Evolutionary conservation across 768 basidiomycete species (phyloP).

Genomic region (Termitomyces bulborhizus): DNA sequence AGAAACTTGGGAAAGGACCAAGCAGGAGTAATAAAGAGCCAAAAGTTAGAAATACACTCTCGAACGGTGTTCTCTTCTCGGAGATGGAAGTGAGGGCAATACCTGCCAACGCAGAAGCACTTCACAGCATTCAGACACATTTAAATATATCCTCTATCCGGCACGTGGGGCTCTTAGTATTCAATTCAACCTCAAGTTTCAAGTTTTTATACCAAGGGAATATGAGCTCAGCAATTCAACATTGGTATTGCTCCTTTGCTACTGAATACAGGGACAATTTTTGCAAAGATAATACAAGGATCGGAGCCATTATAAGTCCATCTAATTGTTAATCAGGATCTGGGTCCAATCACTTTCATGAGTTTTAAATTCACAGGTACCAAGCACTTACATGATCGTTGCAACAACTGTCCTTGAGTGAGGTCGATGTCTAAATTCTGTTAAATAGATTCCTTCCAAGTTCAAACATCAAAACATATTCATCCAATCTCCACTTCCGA

Average conservation of each 20-base stretch:
- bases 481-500: not conserved
- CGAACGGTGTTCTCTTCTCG: not conserved
- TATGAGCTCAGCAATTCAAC: too few relatives aligned
- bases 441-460: conserved; percentile 72
- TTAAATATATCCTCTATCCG: not conserved
- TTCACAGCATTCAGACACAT: not conserved
- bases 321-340: not conserved
- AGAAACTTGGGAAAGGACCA: not conserved
- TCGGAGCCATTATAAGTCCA: too few relatives aligned
- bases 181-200: too few relatives aligned
- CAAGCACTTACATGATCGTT: conserved; percentile 62
- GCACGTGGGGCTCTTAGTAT: not conserved
- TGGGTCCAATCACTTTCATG: not conserved
- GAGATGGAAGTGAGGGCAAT: not conserved
- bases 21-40: not conserved
- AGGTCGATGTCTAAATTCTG: conserved; percentile 69
- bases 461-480: not conserved
- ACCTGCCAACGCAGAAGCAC: not conserved
- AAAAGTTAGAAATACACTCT: not conserved
- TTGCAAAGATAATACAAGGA: not conserved
- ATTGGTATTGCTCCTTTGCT: too few relatives aligned
- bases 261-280: not conserved
- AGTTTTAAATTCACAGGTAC: not conserved
- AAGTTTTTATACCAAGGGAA: too few relatives aligned
- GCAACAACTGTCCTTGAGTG: conserved; percentile 72